Conservation (phyloP, 768 basidiomycete genomes). For the Phaeotremella skinneri region DNA sequence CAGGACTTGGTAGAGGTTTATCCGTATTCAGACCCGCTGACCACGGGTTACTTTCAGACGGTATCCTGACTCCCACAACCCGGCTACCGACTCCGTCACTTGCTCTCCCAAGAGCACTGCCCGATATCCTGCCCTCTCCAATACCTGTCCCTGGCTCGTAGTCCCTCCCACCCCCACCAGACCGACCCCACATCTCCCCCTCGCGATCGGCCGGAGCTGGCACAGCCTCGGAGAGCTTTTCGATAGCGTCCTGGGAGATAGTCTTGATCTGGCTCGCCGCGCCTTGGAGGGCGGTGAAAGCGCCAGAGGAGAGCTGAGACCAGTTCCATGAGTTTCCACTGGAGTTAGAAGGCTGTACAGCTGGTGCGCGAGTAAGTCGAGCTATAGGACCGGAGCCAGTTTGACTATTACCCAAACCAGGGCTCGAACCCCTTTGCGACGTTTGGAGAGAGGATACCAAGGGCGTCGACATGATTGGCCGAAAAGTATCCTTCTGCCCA, state of each 20-base stretch:
- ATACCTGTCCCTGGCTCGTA: slow-evolving; percentile 10
- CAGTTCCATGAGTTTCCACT: slow-evolving; percentile 37
- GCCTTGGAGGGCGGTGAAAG: slow-evolving; percentile 37
- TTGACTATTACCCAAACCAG: neutral
- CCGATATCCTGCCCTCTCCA: slow-evolving; percentile 10
- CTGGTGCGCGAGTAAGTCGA: neutral
- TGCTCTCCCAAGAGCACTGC: neutral
- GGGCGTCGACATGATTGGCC: slow-evolving; percentile 53
- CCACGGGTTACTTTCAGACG: slow-evolving; percentile 46
- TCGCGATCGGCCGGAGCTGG: slow-evolving; percentile 10
- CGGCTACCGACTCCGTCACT: too few relatives aligned
- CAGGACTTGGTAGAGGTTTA: slow-evolving; percentile 1
- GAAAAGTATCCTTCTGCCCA: slow-evolving; percentile 49
- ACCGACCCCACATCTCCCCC: slow-evolving; percentile 26
- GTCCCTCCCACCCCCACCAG: slow-evolving; percentile 6
- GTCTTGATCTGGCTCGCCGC: slow-evolving; percentile 47
- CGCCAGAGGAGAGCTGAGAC: slow-evolving; percentile 46
- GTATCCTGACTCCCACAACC: slow-evolving; percentile 22
- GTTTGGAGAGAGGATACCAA: slow-evolving; percentile 51
- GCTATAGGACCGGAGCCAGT: neutral
- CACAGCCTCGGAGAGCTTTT: slow-evolving; percentile 31
- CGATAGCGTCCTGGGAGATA: slow-evolving; percentile 39
- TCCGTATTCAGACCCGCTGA: neutral
- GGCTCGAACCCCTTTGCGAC: neutral
- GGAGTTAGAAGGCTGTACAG: neutral